Conservation (phyloP, 495 filamentous ascomycete species). For the Tricharina praecox region DNA sequence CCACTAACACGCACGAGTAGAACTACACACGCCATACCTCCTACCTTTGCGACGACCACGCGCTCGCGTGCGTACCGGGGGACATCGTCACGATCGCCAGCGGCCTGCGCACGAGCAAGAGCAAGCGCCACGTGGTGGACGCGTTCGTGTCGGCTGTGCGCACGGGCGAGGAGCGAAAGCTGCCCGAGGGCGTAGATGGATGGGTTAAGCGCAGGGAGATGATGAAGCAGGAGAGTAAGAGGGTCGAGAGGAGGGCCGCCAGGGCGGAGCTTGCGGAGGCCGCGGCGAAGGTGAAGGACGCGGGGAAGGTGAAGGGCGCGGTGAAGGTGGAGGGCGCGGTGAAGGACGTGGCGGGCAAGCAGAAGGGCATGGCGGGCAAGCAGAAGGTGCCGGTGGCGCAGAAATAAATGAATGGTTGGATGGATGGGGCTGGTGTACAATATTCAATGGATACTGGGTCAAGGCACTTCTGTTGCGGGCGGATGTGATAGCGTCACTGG, state of each 20-base stretch:
- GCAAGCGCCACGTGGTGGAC: slow-evolving; percentile 5
- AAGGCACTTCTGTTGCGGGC: too few species aligned
- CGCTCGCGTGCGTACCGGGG: slow-evolving; percentile 3
- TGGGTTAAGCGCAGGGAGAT: slow-evolving; percentile 1
- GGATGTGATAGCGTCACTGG: too few species aligned
- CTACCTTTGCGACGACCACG: slow-evolving; percentile 7
- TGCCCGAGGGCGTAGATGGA: slow-evolving; percentile 3
- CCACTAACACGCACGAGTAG: background rate
- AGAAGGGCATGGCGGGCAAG: too few species aligned
- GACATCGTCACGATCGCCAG: slow-evolving; percentile 6
- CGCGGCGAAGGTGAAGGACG: background rate
- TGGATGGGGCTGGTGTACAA: too few species aligned
- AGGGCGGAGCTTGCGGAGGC: too few species aligned
- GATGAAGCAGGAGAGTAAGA: background rate
- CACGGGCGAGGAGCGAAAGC: background rate
- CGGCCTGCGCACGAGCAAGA: background rate
- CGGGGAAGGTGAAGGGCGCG: background rate
- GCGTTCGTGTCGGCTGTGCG: background rate
- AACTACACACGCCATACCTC: background rate
- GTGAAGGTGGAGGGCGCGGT: background rate
- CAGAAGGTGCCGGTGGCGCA: too few species aligned
- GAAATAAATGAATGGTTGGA: too few species aligned
- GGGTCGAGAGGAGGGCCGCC: background rate
- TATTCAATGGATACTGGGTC: too few species aligned
- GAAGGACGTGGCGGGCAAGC: too few species aligned